Evolutionary conservation across 2,329 filamentous ascomycete genomes (phyloP), one percentile per base, ranked within the genome.

Genomic region (Proliferodiscus dingleyae): DNA sequence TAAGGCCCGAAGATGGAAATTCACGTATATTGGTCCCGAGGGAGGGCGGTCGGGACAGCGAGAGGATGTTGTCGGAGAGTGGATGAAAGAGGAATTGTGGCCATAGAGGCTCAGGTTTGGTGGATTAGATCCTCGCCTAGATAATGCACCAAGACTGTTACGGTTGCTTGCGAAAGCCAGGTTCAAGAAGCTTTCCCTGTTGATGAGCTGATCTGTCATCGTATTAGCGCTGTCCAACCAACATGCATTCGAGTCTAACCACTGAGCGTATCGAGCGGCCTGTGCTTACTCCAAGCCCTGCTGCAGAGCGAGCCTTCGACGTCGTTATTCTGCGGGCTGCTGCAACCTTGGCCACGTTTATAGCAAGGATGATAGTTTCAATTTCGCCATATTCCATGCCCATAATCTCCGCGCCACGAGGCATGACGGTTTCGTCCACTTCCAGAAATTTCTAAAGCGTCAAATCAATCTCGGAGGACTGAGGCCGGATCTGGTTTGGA

Each of bases 1-100:
- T 19, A 76, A 72, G 55, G 68, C 71, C n/a, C 68, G 73, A 44
- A 70, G 83, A 51, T 77, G 75, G 64, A 69, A 68, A 48, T 85
- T 80, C 66, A 79, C 71, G 19, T 76, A 76, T 60, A 68, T 74
- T 38, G 67, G 70, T 33, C 66, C 65, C 37, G 67, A 66, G 33
- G 43, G 56, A 2, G 52, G 49, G 41, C 68, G 66, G 24, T 65
- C 64, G 44, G 83, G 77, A 76, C n/a, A n/a, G n/a, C n/a, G n/a
- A n/a, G n/a, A n/a, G n/a, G 70, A 68, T 36, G 67, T 69, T 51
- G 63, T 70, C 37, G 76, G 80, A 50, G 62, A 77, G 38, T 83
- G 80, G 80, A 63, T 54, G 44, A 59, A 56, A 36, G 56, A 62
- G 47, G 65, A 67, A 46, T 47, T 61, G 18, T 64, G 61, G 62